Conservation (phyloP, 208 protist species). For the Trypanosoma boissoni region DNA sequence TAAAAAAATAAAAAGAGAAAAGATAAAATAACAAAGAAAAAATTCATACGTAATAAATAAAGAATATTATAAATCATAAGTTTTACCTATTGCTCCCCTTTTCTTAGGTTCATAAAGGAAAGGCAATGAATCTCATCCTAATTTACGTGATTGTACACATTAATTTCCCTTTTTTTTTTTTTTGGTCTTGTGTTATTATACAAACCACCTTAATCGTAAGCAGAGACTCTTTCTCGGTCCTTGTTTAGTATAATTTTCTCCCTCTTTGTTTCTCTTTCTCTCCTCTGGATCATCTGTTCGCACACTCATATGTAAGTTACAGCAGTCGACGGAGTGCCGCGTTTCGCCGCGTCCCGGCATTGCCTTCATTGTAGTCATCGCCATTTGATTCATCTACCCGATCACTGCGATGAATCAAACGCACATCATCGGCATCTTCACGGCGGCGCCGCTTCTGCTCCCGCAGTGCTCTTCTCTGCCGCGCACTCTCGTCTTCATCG, state of each 20-base stretch:
- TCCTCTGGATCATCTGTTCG: neutral
- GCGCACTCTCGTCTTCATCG: constrained; percentile 33
- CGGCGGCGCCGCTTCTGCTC: constrained; percentile 29
- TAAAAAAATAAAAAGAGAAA: no score
- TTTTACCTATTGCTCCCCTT: no score
- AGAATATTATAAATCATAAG: no score
- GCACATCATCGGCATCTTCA: constrained; percentile 50
- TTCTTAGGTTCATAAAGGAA: no score
- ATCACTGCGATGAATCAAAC: constrained; percentile 24
- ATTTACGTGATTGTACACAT: no score
- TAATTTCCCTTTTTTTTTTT: constrained; percentile 3
- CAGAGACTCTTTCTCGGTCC: no score
- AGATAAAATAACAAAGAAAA: no score
- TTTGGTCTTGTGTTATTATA: neutral
- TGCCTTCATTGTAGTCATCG: neutral
- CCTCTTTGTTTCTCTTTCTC: constrained; percentile 3
- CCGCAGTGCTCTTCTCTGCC: no score
- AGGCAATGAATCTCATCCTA: no score
- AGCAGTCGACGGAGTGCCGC: constrained; percentile 14
- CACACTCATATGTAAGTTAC: constrained; percentile 6
- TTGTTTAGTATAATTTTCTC: neutral
- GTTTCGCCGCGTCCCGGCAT: neutral
- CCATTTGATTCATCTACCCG: neutral
- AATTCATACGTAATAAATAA: no score
- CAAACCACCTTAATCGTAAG: neutral